Base-by-base conservation (phyloP, 371 early-diverging fungal species). In the Actinomucor elegans region DNA sequence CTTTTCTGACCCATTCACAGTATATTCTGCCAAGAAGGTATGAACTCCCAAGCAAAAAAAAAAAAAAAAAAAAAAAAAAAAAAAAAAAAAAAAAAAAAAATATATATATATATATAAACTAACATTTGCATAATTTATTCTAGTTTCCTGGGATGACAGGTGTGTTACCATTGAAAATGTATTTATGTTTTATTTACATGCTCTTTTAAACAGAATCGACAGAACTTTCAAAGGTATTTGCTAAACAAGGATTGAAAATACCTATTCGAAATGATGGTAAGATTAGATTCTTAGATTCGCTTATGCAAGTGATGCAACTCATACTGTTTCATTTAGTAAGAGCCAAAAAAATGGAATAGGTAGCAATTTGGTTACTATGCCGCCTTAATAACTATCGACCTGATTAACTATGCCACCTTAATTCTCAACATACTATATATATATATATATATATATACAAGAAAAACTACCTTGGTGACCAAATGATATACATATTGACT, bases 241-340 rank as follows among this genome's bases (percentile, higher is more conserved):
- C 96, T 2, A 89, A 90, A 44, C 96, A 96, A 59, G 96, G 96
- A 0, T 71, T 96, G 42, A 94, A 94, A 61, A 94, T 96, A 53
- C 90, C 94, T 2, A 92, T 96, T 61, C 81, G 94, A 31, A 96
- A 94, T 54, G 92, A 94, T 61, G 79, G 75, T 69, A 86, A 52
- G 61, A 18, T 38, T 20, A 38, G 11, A 38, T 38, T 10, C 11
- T 5, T 20, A 10, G 0, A 4, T 34, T 47, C n/a, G 31, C 31
- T n/a, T n/a, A n/a, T n/a, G n/a, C n/a, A n/a, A n/a, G n/a, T n/a
- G n/a, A n/a, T n/a, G n/a, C n/a, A n/a, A 18, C 29, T 29, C 6
- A 31, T 32, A 29, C 10, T 28, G 7, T 44, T 34, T 47, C 34
- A 21, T 47, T 47, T 47, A 48, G 48, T 48, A 15, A 33, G 48